phyloP scores from a whole-genome alignment of 306 rosid genomes.

The Vicia villosa region DNA sequence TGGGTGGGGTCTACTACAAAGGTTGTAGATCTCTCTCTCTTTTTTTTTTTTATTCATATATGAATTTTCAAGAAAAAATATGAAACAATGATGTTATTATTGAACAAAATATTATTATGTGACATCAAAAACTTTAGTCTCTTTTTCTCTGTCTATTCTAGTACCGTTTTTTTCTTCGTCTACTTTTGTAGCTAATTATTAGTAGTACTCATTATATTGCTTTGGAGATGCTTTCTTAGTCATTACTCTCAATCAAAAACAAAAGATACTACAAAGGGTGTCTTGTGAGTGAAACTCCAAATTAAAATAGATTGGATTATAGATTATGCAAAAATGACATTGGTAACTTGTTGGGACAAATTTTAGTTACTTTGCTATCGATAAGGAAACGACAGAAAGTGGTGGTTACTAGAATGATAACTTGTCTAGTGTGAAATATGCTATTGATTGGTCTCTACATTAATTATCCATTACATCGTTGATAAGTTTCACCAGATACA shows the following conservation, averaged over 20 bases:
- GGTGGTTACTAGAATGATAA: constrained; percentile 24
- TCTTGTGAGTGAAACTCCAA: constrained; percentile 1
- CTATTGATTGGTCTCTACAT: constrained; percentile 12
- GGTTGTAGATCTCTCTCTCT: constrained; percentile 54
- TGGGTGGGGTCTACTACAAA: constrained; percentile 69
- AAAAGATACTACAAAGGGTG: not conserved
- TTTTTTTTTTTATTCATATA: constrained; percentile 2
- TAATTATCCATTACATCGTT: not conserved
- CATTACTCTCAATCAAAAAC: not conserved
- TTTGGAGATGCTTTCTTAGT: constrained; percentile 30
- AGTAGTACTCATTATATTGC: not conserved
- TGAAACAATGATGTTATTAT: constrained; percentile 22
- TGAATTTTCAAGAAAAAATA: not conserved
- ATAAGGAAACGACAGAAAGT: constrained; percentile 26
- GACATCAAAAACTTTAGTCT: not conserved
- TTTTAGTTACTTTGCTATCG: constrained; percentile 19
- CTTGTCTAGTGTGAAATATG: not conserved
- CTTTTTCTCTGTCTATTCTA: not conserved
- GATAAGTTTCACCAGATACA: constrained; percentile 6
- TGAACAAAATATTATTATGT: constrained; percentile 31
- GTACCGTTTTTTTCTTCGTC: not conserved
- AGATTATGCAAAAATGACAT: not conserved
- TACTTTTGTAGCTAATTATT: constrained; percentile 25
- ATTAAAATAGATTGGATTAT: constrained; percentile 1
- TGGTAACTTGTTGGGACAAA: not conserved